A percentile compares a stretch with the other conserved stretches of the same genome.
Conservation (phyloP, 2,329 filamentous ascomycete genomes). For the Alternaria metachromatica region DNA sequence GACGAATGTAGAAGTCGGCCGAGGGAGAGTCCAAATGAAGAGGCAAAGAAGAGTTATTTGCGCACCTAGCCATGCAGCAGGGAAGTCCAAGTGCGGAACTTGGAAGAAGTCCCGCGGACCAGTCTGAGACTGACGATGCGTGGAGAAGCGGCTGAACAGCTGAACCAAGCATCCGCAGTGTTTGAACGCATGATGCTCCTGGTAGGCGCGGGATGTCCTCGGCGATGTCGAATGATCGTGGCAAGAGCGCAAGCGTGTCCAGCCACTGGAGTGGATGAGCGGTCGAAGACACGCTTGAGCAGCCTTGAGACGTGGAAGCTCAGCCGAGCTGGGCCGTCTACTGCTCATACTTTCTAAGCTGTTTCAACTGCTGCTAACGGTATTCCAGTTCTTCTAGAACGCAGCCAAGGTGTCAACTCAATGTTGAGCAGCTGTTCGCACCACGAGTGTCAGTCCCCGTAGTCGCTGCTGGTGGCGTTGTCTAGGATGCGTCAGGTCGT, state of each 20-base stretch:
- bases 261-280: background rate
- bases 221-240: background rate
- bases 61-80: background rate
- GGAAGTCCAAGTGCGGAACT: background rate
- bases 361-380: constrained; percentile 1
- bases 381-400: background rate
- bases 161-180: background rate
- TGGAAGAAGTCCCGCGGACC: background rate
- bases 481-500: background rate
- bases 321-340: background rate
- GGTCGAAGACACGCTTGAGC: background rate
- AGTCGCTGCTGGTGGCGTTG: background rate
- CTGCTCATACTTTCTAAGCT: background rate
- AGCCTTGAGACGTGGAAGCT: background rate
- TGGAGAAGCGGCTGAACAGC: constrained; percentile 1
- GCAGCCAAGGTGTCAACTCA: background rate
- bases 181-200: background rate
- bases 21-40: background rate
- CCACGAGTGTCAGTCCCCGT: background rate
- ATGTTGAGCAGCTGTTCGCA: background rate
- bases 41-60: background rate
- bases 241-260: constrained; percentile 2
- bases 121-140: background rate
- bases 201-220: background rate
- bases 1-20: background rate